Base-by-base conservation (phyloP, 306 rosid species). In the Carpinus viminea region DNA sequence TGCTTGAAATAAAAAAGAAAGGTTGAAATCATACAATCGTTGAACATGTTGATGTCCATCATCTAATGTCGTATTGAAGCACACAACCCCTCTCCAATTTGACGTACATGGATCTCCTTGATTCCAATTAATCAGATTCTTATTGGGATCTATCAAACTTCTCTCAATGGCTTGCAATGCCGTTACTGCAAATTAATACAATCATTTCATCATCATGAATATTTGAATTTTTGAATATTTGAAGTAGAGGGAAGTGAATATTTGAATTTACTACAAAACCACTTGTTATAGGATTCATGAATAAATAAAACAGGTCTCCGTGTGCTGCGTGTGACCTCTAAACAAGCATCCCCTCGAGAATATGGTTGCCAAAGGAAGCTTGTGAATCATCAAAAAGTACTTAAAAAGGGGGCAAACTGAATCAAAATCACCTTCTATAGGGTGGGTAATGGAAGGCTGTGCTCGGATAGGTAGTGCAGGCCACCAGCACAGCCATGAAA, bases 31-130 rank as follows among this genome's bases (percentile, higher is more conserved):
- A 46, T 88, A 88, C 91, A 88, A 55, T 74, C 59, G 76, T 69
- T n/a, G 3, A 80, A 88, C 89, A 74, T 86, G 91, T 10, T 70
- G 88, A 88, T 79, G 70, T 75, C 79, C 85, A 81, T 83, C 91
- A 41, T 64, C 66, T 7, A 79, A 52, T 46, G 82, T 15, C 15
- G 2, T 53, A 65, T 77, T 83, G 85, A 31, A 76, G 91, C 91
- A 88, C 38, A 81, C 7, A 84, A 88, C 81, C 41, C 86, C 88
- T 16, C 73, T 88, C 91, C 91, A 88, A 46, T 72, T 81, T 17
- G 80, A 61, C 1, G 70, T 65, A 72, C 91, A 88, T 43, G 91
- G 89, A 13, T 88, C 91, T 18, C 89, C 89, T 64, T 9, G 55
- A 81, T 86, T 83, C 91, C 91, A 88, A 74, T 76, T 81, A 72